Evolutionary conservation across 805 yeast species (phyloP), one percentile per base, ranked within the genome.

Genomic region (Lachancea fermentati): DNA sequence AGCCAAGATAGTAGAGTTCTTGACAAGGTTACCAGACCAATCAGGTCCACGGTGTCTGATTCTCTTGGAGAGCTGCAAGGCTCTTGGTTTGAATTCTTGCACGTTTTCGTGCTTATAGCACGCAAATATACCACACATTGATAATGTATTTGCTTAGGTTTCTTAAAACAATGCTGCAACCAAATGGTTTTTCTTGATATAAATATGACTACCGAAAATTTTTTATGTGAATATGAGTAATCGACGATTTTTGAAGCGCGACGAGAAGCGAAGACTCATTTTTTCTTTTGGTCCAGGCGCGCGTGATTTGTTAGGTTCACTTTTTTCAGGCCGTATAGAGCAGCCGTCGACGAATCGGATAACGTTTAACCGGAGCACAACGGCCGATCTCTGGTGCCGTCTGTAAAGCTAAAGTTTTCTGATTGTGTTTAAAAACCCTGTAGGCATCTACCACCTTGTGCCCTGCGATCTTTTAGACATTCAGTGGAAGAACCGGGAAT

Each of bases 21-120:
- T 79, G 50, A 76, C 69, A 50, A 75, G 63, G 79, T 87, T 88
- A 59, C 98, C 98, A 29, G 88, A 76, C 99, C 99, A 93, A 69
- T 93, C 99, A 52, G 99, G 99, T 59, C 99, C 99, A 69, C 99
- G 82, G 69, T 93, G 99, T 71, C 99, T 81, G 64, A 91, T 83
- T 68, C 89, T 78, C 67, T 87, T 91, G 47, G 97, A 76, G 63
- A 86, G 75, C 64, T 86, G 94, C 47, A 93, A 73, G 33, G 97
- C 97, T 61, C 81, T 81, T 48, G 81, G 76, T 68, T 89, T 91
- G 75, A 85, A 93, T 41, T 72, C 68, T 54, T 81, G 81, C 45
- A 85, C 81, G 50, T 87, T 84, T 32, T 80, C 82, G 60, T 85
- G 91, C 66, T 73, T 80, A 68, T 75, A 86, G 36, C 94, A 88